These are phyloP conservation scores for Lasiosphaeris hirsuta DNA, from an alignment of 495 filamentous ascomycete genomes.

Conservation along the genomic window DNA sequence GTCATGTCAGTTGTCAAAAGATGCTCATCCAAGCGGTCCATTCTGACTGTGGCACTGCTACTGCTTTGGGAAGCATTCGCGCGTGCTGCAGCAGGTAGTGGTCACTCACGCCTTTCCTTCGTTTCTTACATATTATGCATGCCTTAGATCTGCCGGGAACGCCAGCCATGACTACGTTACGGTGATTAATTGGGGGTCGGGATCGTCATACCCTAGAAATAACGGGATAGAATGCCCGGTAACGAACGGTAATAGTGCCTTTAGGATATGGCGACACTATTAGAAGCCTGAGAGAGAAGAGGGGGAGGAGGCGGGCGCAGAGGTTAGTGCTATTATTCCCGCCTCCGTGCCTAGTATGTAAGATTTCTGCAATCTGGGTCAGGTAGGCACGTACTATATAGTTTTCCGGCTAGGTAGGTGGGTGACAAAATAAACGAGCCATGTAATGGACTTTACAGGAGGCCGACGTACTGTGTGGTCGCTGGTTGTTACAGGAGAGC, in stretches of 20 bases:
- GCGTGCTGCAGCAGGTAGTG: slow-evolving; percentile 1
- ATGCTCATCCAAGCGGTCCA: too few species aligned
- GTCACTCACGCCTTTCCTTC: slow-evolving; percentile 4
- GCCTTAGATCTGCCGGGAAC: slow-evolving; percentile 3
- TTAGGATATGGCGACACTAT: slow-evolving; percentile 1
- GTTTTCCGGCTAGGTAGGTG: neutral
- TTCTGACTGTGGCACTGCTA: too few species aligned
- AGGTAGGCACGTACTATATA: slow-evolving; percentile 2
- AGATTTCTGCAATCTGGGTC: slow-evolving; percentile 2
- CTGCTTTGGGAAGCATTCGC: slow-evolving; percentile 1
- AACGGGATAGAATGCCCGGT: slow-evolving; percentile 1
- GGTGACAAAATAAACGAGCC: too few species aligned
- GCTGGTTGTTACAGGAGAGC: neutral
- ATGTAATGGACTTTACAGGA: too few species aligned
- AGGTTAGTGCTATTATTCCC: slow-evolving; percentile 2
- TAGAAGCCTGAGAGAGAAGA: slow-evolving; percentile 1
- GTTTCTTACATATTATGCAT: slow-evolving; percentile 2
- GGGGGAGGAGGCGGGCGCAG: slow-evolving; percentile 1
- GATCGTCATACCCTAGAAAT: slow-evolving; percentile 1
- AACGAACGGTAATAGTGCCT: slow-evolving; percentile 1
- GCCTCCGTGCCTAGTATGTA: slow-evolving; percentile 1
- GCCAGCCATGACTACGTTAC: slow-evolving; percentile 1
- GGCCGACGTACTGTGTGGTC: neutral
- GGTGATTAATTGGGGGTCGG: neutral
- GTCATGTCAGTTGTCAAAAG: too few species aligned